Evolutionary conservation across 1,139 yeast species (phyloP), one percentile per base, ranked within the genome.

Genomic region (Suhomyces bolitotheri): DNA sequence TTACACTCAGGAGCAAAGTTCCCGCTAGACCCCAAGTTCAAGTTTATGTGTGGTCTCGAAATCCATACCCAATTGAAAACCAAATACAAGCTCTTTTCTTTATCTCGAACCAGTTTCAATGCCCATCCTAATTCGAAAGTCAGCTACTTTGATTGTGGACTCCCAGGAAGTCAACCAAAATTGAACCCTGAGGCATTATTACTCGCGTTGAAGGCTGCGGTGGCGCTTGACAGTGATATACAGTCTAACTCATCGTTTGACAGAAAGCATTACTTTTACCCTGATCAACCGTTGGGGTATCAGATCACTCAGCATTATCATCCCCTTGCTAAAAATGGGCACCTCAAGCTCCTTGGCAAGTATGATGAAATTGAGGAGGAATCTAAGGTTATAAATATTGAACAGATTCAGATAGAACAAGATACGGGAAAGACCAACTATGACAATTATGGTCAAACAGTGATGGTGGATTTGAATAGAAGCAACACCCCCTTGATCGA

Each of bases 261-360:
- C 55, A 67, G 99, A 44, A 92, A 92, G 57, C 99, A 92, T 58
- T 92, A 92, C 58, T 90, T 92, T 58, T 92, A 92, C 56, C 94
- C 94, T 1, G 99, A 92, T 58, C 97, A 92, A 58, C 98, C 98
- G 0, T 64, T 86, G 35, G 99, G 99, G 0, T 92, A 89, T 58
- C 99, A 92, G 56, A 82, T 92, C 38, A 92, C 99, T 0, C 99
- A 92, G 61, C 86, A 80, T 52, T 88, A 76, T 54, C 72, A 73
- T 30, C 97, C 99, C 1, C 67, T 86, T 32, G 95, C 97, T 1
- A 67, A 58, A 24, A 67, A 75, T 31, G 98, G 98, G 0, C 46
- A 42, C 14, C 34, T 92, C 28, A 57, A 56, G 21, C 57, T 92
- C 29, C 58, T 50, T 9, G 59, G 63, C 16, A 61, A 73, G 25